Evolutionary conservation across 169 alveolate species (phyloP).

Genomic region (Cryptosporidium canis): DNA sequence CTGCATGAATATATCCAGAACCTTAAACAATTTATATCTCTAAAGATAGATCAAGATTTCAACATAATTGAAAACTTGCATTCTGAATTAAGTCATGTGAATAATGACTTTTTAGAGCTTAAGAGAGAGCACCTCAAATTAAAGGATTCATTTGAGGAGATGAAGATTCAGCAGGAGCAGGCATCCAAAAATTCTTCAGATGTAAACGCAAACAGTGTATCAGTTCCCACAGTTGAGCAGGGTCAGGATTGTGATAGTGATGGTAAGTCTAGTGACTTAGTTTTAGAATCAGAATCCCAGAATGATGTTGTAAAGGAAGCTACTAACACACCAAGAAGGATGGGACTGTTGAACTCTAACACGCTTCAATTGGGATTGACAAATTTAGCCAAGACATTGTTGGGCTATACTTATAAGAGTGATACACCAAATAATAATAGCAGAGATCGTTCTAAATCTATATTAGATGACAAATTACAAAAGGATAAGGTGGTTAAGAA

Average conservation of each 20-base stretch:
- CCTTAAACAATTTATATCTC: constrained; percentile 1
- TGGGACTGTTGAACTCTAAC: not conserved
- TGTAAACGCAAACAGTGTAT: no score
- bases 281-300: not conserved
- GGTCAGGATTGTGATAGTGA: not conserved
- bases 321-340: not conserved
- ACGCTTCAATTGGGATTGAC: constrained; percentile 9
- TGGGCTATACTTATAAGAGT: constrained; percentile 8
- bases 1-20: constrained; percentile 32
- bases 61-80: constrained; percentile 40
- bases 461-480: not conserved
- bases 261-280: not conserved
- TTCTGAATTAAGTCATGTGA: constrained; percentile 11
- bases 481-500: not conserved
- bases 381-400: constrained; percentile 49
- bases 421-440: not conserved
- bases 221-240: no score
- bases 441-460: not conserved
- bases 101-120: not conserved
- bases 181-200: not conserved
- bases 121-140: not conserved
- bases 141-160: not conserved
- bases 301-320: not conserved
- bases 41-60: constrained; percentile 13
- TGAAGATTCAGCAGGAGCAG: not conserved